Percentiles rank a stretch among this genome's conserved stretches.
Conservation (phyloP, 1,139 yeast genomes). For the Saccharomycopsis hybrid region DNA sequence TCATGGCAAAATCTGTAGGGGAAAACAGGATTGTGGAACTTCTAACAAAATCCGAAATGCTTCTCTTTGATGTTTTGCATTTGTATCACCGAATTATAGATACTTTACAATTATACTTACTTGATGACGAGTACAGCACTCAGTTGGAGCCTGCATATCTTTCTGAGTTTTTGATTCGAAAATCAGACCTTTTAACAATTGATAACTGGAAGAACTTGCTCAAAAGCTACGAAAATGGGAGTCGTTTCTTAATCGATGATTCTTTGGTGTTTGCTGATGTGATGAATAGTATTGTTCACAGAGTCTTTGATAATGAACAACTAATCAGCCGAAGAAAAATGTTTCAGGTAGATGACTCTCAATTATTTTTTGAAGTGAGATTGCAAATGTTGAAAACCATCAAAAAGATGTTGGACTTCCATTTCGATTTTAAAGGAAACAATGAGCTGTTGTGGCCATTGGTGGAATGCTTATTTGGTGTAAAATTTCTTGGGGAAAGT, state of each 20-base stretch:
- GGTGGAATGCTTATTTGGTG: conserved; percentile 15
- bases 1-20: not conserved
- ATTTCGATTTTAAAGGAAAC: conserved; percentile 16
- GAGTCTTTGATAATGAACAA: not conserved
- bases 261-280: not conserved
- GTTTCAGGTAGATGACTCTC: conserved; percentile 3
- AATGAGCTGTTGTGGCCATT: conserved; percentile 15
- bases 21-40: conserved; percentile 1
- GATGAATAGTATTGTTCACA: not conserved
- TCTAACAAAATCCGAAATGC: conserved; percentile 4
- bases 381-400: conserved; percentile 5
- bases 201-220: conserved; percentile 14
- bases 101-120: conserved; percentile 10
- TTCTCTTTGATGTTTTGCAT: conserved; percentile 7
- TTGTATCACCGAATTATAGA: conserved; percentile 7
- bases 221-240: conserved; percentile 5
- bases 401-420: conserved; percentile 1
- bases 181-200: conserved; percentile 8
- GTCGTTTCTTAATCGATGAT: not conserved
- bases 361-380: conserved; percentile 3
- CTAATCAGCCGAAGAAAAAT: not conserved
- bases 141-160: conserved; percentile 13
- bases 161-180: conserved; percentile 11
- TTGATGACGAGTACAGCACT: not conserved
- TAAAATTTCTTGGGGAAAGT: not conserved